These are phyloP conservation scores for Pontederia crassipes DNA, from an alignment of 176 grass and related monocot species.

Conservation along the genomic window DNA sequence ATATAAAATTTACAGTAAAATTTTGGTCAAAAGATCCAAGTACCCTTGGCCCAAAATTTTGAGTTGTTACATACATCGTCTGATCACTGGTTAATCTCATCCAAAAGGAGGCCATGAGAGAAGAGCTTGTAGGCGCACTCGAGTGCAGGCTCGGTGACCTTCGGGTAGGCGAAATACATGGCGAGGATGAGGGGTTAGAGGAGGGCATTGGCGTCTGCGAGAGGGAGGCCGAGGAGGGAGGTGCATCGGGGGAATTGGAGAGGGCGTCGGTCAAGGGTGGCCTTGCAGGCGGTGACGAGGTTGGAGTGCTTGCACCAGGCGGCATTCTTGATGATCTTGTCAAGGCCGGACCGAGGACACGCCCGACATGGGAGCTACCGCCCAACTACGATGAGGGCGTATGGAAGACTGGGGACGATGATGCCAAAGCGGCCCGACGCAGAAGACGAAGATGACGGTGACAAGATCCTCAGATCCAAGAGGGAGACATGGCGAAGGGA, in stretches of 20 bases:
- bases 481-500: too few relatives aligned
- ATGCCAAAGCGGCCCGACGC: too few relatives aligned
- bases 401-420: too few relatives aligned
- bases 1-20: too few relatives aligned
- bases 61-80: background rate
- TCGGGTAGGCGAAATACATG: conserved; percentile 53
- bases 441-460: too few relatives aligned
- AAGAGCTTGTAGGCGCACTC: conserved; percentile 67
- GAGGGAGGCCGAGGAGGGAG: conserved; percentile 35
- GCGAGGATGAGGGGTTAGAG: conserved; percentile 50
- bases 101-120: conserved; percentile 45
- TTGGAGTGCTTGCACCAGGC: conserved; percentile 74
- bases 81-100: conserved; percentile 31
- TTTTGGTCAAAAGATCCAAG: too few relatives aligned
- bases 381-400: background rate
- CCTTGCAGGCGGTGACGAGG: conserved; percentile 76
- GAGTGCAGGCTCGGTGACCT: conserved; percentile 63
- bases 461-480: too few relatives aligned
- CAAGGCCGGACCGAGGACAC: conserved; percentile 63
- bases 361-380: conserved; percentile 38
- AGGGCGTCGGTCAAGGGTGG: conserved; percentile 49
- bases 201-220: conserved; percentile 27
- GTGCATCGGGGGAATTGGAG: conserved; percentile 22
- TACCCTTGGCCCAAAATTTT: too few relatives aligned
- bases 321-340: conserved; percentile 98